Conservation (phyloP, 2,329 filamentous ascomycete species). For the Bipolaris cookei region DNA sequence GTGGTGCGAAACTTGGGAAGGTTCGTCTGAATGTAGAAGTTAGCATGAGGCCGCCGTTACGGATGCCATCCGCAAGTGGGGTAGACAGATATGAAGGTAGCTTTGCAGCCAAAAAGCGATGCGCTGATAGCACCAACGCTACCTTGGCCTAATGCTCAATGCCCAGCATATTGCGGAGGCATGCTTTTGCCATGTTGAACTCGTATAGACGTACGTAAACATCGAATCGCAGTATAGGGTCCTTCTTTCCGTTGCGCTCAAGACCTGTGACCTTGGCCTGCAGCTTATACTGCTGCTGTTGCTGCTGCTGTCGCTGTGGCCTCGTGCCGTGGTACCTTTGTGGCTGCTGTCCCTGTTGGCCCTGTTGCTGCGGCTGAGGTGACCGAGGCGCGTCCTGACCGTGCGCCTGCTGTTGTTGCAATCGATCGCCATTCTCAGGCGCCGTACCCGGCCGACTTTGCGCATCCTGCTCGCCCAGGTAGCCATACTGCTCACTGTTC, state of each 20-base stretch:
- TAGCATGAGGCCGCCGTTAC: conserved; percentile 9
- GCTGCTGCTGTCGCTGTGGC: conserved; percentile 62
- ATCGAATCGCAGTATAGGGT: conserved; percentile 92
- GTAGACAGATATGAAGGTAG: not conserved
- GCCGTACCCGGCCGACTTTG: conserved; percentile 37
- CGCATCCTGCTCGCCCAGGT: conserved; percentile 41
- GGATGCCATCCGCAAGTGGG: not conserved
- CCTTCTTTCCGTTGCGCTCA: conserved; percentile 92
- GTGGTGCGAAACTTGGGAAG: conserved; percentile 98
- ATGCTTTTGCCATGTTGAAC: not conserved
- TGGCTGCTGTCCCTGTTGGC: conserved; percentile 51
- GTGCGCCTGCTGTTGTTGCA: conserved; percentile 31
- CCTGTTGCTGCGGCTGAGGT: conserved; percentile 42
- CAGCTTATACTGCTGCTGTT: conserved; percentile 78
- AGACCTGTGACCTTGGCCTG: conserved; percentile 94
- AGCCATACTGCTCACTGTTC: conserved; percentile 43
- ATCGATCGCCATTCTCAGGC: conserved; percentile 48
- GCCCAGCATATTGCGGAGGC: conserved; percentile 6
- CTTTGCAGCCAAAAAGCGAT: not conserved
- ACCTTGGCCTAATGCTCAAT: conserved; percentile 10
- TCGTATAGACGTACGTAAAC: conserved; percentile 73
- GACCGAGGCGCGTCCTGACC: conserved; percentile 42
- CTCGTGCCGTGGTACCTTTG: conserved; percentile 55
- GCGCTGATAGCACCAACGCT: conserved; percentile 1
- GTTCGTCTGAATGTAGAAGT: conserved; percentile 74